Evolutionary conservation across 345 rosid species (phyloP).

Genomic region (Arabis alpina): DNA sequence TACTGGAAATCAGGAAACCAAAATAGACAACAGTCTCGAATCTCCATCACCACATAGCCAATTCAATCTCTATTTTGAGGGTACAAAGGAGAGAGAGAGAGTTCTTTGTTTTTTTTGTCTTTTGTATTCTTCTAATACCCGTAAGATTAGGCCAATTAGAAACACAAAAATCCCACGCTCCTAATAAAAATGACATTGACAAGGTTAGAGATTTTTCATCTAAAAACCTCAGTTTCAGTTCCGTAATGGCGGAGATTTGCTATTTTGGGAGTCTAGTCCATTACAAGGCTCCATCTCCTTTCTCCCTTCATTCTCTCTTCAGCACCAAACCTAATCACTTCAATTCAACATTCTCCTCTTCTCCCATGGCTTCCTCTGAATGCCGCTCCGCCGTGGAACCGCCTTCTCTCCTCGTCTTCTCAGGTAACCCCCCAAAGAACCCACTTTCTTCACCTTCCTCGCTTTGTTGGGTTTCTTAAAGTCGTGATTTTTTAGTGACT

Average conservation of each 20-base stretch:
- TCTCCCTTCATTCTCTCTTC: conserved; percentile 27
- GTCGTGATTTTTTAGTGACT: conserved; percentile 2
- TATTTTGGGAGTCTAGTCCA: conserved; percentile 36
- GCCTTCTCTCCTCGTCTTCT: conserved; percentile 91
- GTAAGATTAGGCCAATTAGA: not conserved
- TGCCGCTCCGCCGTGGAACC: conserved; percentile 49
- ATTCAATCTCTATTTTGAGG: no score
- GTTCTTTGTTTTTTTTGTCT: no score
- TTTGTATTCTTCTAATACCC: no score
- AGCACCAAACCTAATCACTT: conserved; percentile 20
- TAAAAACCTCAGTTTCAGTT: conserved; percentile 19
- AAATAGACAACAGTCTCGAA: no score
- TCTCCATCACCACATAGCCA: no score
- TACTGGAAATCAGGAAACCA: no score
- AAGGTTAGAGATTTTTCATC: conserved; percentile 6
- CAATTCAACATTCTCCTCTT: not conserved
- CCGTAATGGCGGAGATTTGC: conserved; percentile 66
- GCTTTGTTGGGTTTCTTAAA: conserved; percentile 7
- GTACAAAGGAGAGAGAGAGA: no score
- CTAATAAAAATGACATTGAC: not conserved
- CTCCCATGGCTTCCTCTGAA: conserved; percentile 46
- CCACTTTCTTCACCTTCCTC: not conserved
- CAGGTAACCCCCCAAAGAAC: conserved; percentile 45
- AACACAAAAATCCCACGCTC: conserved; percentile 6
- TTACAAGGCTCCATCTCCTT: conserved; percentile 33